phyloP scores from a whole-genome alignment of 75 land plant species.

The Ceratopteris richardii region DNA sequence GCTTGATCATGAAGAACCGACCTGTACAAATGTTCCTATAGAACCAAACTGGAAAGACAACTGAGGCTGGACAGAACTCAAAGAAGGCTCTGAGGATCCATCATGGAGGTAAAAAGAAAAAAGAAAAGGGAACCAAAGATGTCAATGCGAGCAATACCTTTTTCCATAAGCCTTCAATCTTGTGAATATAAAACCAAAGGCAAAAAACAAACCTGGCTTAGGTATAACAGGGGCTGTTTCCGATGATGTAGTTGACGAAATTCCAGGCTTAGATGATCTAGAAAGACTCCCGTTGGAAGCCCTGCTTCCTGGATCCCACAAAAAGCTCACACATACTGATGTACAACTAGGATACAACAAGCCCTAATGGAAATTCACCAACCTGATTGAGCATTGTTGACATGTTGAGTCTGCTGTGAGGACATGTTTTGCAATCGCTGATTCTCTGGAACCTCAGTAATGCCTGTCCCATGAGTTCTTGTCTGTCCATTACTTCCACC shows the following conservation, averaged over 20 bases:
- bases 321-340: background rate
- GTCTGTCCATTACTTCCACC: background rate
- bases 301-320: background rate
- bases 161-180: too few relatives aligned
- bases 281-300: background rate
- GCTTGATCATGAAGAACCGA: background rate
- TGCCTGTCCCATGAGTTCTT: too few relatives aligned
- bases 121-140: background rate
- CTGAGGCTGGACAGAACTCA: slow-evolving; percentile 2
- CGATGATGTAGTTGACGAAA: background rate
- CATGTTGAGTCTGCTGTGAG: background rate
- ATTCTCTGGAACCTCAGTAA: background rate
- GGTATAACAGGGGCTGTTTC: background rate
- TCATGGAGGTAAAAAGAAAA: background rate
- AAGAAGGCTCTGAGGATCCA: background rate
- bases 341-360: background rate
- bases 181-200: too few relatives aligned
- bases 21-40: slow-evolving; percentile 19
- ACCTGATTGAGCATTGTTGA: background rate
- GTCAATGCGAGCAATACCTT: background rate
- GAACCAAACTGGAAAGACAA: slow-evolving; percentile 62
- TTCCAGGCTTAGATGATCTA: background rate
- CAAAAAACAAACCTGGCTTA: background rate
- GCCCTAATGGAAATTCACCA: background rate
- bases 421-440: background rate